phyloP scores from a whole-genome alignment of 495 filamentous ascomycete genomes.

The Sporormia fimetaria region DNA sequence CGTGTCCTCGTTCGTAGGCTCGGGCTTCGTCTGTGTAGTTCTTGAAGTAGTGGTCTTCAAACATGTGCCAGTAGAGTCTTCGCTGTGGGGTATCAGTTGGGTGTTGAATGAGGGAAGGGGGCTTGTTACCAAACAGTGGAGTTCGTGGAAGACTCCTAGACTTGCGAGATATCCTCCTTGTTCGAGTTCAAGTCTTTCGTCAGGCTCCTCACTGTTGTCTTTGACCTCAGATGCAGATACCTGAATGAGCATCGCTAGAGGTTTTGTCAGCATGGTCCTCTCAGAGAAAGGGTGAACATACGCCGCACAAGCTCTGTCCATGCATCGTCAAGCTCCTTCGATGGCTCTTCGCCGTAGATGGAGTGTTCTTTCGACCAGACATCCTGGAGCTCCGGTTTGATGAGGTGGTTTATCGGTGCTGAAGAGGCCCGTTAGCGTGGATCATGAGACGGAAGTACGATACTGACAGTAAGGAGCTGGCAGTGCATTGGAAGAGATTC shows the following conservation, averaged over 20 bases:
- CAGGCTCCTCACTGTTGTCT: background rate
- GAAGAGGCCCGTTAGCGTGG: too few relatives aligned
- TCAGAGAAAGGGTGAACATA: too few relatives aligned
- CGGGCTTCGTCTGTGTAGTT: conserved; percentile 1
- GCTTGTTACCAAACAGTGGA: conserved; percentile 9
- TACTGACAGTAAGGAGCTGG: too few relatives aligned
- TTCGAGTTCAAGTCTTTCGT: background rate
- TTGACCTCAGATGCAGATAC: background rate
- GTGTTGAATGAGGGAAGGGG: background rate
- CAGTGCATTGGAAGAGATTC: too few relatives aligned
- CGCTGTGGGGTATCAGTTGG: background rate
- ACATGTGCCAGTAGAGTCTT: conserved; percentile 3
- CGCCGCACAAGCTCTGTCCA: too few relatives aligned
- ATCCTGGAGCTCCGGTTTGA: too few relatives aligned
- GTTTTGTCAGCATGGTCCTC: background rate
- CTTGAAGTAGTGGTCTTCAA: conserved; percentile 1
- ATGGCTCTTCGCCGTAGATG: too few relatives aligned
- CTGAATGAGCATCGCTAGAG: conserved; percentile 2
- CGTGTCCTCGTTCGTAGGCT: background rate
- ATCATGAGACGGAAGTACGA: too few relatives aligned
- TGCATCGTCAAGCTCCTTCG: too few relatives aligned
- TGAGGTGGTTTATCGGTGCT: too few relatives aligned
- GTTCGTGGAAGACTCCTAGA: conserved; percentile 8
- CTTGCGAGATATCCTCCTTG: conserved; percentile 7
- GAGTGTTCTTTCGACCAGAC: too few relatives aligned